A percentile compares a stretch with the other conserved stretches of the same genome.
Evolutionary conservation across 2,329 filamentous ascomycete genomes (phyloP).

Genomic region (Xylariaceae sp.): DNA sequence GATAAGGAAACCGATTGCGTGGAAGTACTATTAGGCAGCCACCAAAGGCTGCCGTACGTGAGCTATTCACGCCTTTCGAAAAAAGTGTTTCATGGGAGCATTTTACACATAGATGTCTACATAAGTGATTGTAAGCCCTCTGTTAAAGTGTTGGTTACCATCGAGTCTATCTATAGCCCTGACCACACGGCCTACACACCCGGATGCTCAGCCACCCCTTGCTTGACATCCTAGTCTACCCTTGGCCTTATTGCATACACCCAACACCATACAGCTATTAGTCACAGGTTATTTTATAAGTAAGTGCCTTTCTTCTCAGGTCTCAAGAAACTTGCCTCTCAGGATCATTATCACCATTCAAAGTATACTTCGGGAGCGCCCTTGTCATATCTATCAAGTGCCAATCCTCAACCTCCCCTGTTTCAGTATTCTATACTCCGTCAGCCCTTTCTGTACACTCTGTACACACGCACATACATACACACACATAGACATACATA

Average conservation of each 20-base stretch:
- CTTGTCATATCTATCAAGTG: neutral
- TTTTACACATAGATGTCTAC: neutral
- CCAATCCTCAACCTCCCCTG: neutral
- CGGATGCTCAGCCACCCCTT: neutral
- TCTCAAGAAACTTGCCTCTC: neutral
- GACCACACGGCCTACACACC: too few relatives aligned
- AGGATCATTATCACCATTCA: neutral
- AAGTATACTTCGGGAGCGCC: neutral
- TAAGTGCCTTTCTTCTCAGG: conserved; percentile 14
- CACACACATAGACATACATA: neutral
- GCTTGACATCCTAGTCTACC: neutral
- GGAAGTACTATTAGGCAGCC: neutral
- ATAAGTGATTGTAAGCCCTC: neutral
- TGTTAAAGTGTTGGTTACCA: neutral
- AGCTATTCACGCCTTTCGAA: neutral
- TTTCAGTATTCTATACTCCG: neutral
- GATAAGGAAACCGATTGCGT: neutral
- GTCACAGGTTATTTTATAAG: conserved; percentile 15
- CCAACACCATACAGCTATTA: conserved; percentile 3
- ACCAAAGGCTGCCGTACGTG: neutral
- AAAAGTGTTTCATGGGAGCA: neutral
- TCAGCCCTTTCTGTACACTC: neutral
- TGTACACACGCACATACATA: too few relatives aligned
- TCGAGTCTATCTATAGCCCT: neutral
- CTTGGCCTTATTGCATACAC: neutral